Evolutionary conservation across 225 moss, liverwort and hornwort genomes (phyloP).

Genomic region (Marchantia polymorpha): DNA sequence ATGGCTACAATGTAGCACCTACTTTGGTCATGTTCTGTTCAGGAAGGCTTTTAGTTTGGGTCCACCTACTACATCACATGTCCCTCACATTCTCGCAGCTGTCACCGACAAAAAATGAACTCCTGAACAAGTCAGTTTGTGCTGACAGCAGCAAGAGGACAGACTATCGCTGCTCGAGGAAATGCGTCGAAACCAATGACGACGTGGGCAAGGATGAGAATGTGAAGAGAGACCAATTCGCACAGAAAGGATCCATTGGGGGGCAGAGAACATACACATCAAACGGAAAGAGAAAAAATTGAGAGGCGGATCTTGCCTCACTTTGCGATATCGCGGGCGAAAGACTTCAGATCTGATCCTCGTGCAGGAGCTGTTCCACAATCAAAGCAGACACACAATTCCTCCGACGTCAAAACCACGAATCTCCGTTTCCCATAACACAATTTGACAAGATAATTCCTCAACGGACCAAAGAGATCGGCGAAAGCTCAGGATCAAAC

Average conservation of each 20-base stretch:
- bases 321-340: not conserved
- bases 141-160: not conserved
- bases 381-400: not conserved
- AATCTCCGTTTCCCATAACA: not conserved
- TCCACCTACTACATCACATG: not conserved
- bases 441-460: not conserved
- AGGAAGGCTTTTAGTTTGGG: not conserved
- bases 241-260: not conserved
- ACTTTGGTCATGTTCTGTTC: not conserved
- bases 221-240: not conserved
- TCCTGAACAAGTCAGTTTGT: not conserved
- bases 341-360: constrained; percentile 1
- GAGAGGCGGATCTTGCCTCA: constrained; percentile 11
- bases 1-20: not conserved
- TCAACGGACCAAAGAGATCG: not conserved
- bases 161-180: not conserved
- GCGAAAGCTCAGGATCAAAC: not conserved
- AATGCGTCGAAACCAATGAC: not conserved
- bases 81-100: not conserved
- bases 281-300: not conserved
- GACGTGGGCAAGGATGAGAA: not conserved
- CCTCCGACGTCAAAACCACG: not conserved
- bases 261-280: not conserved
- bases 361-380: not conserved
- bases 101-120: not conserved